Percentiles rank a stretch among this genome's conserved stretches.
Evolutionary conservation across 75 land plant species (phyloP).

Genomic region (Picea glauca): DNA sequence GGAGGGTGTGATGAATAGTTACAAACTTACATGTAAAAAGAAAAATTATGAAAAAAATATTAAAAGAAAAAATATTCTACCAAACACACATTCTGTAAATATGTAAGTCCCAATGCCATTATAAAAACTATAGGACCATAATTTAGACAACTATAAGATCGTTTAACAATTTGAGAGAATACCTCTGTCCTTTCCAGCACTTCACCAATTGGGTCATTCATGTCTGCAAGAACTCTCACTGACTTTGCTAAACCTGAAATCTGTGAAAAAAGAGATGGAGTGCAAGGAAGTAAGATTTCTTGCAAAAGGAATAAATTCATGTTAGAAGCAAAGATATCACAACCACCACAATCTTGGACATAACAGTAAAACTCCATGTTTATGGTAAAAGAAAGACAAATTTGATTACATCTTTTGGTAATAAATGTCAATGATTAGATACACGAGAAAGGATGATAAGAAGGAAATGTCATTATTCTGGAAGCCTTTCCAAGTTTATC

Average conservation of each 20-base stretch:
- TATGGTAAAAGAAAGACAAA: background rate
- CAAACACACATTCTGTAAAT: background rate
- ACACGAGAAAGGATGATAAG: background rate
- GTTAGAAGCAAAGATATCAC: background rate
- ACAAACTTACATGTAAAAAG: no score
- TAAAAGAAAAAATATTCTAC: no score
- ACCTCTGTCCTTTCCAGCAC: slow-evolving; percentile 75
- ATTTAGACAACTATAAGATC: background rate
- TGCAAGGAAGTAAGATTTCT: background rate
- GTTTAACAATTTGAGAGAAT: background rate
- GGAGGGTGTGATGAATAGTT: no score
- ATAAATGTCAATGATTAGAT: background rate
- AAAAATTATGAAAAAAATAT: no score
- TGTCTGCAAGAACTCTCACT: slow-evolving; percentile 79
- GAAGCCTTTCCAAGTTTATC: background rate
- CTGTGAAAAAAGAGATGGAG: slow-evolving; percentile 25
- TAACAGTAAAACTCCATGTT: background rate
- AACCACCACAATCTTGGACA: background rate
- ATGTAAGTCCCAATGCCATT: background rate
- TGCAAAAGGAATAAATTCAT: background rate
- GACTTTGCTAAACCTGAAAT: slow-evolving; percentile 74
- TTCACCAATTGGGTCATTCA: slow-evolving; percentile 92
- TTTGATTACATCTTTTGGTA: background rate
- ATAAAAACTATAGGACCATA: background rate
- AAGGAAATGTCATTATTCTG: background rate